Percentiles rank a stretch among this genome's conserved stretches.
Conservation (phyloP, 169 alveolate species). For the Cryptosporidium bovis region DNA sequence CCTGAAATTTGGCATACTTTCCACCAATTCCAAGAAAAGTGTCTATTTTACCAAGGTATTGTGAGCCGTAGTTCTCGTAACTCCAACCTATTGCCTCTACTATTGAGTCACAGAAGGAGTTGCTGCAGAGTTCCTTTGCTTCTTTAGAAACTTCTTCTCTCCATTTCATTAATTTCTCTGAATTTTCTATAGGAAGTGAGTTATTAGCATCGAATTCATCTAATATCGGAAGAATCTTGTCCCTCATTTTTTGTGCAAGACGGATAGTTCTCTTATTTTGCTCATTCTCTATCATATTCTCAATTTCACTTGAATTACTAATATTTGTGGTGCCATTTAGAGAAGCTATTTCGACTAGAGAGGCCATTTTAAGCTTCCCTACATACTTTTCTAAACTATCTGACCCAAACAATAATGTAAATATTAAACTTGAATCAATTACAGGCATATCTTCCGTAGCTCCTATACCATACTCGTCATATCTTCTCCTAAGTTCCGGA, state of each 20-base stretch:
- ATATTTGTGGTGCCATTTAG: background rate
- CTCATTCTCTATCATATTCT: constrained; percentile 32
- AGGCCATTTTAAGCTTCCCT: constrained; percentile 88
- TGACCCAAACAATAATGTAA: constrained; percentile 90
- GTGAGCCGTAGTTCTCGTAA: constrained; percentile 88
- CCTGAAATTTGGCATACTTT: constrained; percentile 85
- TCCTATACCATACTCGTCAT: constrained; percentile 91
- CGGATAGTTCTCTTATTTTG: constrained; percentile 86
- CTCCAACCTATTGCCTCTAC: constrained; percentile 91
- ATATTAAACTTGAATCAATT: constrained; percentile 86
- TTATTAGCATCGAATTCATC: constrained; percentile 66
- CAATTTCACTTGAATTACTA: constrained; percentile 5
- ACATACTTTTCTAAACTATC: constrained; percentile 89
- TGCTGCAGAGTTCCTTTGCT: constrained; percentile 85
- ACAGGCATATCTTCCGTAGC: constrained; percentile 91
- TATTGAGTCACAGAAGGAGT: constrained; percentile 87
- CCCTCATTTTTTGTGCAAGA: constrained; percentile 84
- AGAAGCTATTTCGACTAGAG: constrained; percentile 83
- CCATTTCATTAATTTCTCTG: constrained; percentile 77
- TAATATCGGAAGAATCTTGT: constrained; percentile 34
- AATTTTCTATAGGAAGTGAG: constrained; percentile 71
- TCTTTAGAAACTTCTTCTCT: constrained; percentile 78
- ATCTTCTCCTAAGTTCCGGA: constrained; percentile 90
- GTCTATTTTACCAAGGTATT: constrained; percentile 86
- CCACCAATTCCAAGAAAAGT: constrained; percentile 87